Conservation (phyloP, 306 rosid species). For the Amphicarpaea edgeworthii region DNA sequence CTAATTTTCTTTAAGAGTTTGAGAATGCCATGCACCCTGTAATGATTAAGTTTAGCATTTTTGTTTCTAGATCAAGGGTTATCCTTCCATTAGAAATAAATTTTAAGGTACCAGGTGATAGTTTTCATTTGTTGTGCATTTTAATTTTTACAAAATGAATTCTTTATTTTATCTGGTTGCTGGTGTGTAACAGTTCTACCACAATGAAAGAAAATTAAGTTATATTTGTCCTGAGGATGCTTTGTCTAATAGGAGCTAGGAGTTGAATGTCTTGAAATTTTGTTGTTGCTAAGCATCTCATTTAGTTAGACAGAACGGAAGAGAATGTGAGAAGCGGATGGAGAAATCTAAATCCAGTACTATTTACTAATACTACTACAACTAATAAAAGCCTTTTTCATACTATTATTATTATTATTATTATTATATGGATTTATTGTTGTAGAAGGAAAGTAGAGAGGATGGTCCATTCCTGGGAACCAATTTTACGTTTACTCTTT, state of each 20-base stretch:
- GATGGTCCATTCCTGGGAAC: not conserved
- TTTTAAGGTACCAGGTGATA: not conserved
- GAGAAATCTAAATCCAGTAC: not conserved
- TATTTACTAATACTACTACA: not conserved
- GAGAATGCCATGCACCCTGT: not conserved
- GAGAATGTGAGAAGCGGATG: constrained; percentile 14
- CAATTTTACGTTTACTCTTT: not conserved
- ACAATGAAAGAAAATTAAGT: not conserved
- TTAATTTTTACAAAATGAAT: not conserved
- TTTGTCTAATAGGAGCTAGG: constrained; percentile 18
- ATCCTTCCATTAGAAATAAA: not conserved
- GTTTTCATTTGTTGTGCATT: not conserved
- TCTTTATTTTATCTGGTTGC: constrained; percentile 11
- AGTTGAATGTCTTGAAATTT: constrained; percentile 3
- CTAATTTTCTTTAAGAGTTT: constrained; percentile 9
- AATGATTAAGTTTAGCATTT: not conserved
- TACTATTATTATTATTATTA: not conserved
- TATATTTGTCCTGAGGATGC: constrained; percentile 25
- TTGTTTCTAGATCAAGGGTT: not conserved
- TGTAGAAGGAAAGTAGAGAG: not conserved
- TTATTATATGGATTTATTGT: constrained; percentile 11
- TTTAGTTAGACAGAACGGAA: constrained; percentile 19
- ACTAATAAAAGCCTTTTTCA: not conserved
- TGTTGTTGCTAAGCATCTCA: constrained; percentile 17
- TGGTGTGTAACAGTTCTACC: constrained; percentile 10